Evolutionary conservation across 176 grass and related monocot species (phyloP).

Genomic region (Triticum urartu): DNA sequence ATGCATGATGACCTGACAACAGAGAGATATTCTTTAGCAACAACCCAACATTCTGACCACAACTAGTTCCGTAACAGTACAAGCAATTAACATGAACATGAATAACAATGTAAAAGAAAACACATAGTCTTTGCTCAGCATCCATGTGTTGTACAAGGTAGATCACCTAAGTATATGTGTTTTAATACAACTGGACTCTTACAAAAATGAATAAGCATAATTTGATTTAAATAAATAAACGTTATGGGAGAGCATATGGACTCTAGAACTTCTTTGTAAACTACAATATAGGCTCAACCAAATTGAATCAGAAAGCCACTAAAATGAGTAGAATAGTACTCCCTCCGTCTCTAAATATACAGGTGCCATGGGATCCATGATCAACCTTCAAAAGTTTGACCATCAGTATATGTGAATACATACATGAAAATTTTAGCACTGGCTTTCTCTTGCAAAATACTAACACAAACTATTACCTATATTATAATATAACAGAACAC

Average conservation of each 20-base stretch:
- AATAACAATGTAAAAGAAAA: neutral
- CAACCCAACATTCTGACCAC: neutral
- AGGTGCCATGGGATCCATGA: neutral
- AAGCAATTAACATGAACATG: constrained; percentile 6
- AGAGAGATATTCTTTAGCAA: constrained; percentile 25
- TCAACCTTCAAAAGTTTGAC: neutral
- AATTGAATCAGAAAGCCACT: constrained; percentile 4
- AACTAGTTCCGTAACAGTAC: neutral
- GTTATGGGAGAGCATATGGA: neutral
- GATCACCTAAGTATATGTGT: neutral
- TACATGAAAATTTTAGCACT: neutral
- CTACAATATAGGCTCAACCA: constrained; percentile 3
- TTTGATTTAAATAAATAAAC: neutral
- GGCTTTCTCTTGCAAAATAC: neutral
- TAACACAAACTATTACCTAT: neutral
- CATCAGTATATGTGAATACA: neutral
- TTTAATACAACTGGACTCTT: constrained; percentile 5
- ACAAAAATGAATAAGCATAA: neutral
- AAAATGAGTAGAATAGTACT: neutral
- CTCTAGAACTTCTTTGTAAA: neutral
- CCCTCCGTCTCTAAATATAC: neutral
- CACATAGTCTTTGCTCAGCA: neutral
- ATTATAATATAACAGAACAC: neutral
- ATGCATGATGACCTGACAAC: constrained; percentile 1
- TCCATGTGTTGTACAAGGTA: neutral